Conservation (phyloP, 495 filamentous ascomycete species). For the Penicilliopsis zonata region DNA sequence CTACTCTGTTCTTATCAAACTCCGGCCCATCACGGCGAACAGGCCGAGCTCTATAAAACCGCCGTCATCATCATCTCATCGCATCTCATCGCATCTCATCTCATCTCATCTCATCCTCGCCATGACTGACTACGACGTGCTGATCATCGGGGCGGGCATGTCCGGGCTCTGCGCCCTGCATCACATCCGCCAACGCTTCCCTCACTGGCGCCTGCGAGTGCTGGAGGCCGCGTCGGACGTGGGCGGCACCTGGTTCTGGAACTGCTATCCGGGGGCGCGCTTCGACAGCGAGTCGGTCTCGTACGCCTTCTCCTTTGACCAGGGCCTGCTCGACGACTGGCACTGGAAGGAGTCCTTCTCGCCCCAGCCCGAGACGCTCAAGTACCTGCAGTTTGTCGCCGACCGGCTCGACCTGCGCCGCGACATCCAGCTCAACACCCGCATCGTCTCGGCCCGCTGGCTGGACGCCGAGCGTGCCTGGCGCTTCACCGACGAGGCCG, state of each 20-base stretch:
- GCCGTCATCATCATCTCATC: too few relatives aligned
- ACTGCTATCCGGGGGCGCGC: slow-evolving; percentile 20
- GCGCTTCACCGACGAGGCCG: slow-evolving; percentile 9
- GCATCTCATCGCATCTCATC: too few relatives aligned
- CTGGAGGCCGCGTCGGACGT: slow-evolving; percentile 34
- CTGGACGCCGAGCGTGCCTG: slow-evolving; percentile 8
- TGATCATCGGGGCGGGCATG: slow-evolving; percentile 43
- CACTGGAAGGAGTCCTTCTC: slow-evolving; percentile 17
- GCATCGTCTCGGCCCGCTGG: slow-evolving; percentile 10
- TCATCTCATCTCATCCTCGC: too few relatives aligned
- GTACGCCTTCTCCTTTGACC: slow-evolving; percentile 15
- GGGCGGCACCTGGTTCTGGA: slow-evolving; percentile 40
- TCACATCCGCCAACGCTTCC: slow-evolving; percentile 26
- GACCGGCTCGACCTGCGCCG: slow-evolving; percentile 13
- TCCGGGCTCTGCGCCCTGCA: slow-evolving; percentile 31
- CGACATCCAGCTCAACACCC: slow-evolving; percentile 18
- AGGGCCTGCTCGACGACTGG: slow-evolving; percentile 16
- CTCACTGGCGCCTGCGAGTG: slow-evolving; percentile 28
- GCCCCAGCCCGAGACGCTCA: slow-evolving; percentile 9
- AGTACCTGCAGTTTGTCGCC: slow-evolving; percentile 13
- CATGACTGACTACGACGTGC: slow-evolving; percentile 25
- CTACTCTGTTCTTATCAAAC: too few relatives aligned
- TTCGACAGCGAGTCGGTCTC: slow-evolving; percentile 13
- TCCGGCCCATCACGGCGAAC: too few relatives aligned
- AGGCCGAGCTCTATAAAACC: too few relatives aligned